phyloP scores from a whole-genome alignment of 148 eudicot species.

The Selenicereus undatus region DNA sequence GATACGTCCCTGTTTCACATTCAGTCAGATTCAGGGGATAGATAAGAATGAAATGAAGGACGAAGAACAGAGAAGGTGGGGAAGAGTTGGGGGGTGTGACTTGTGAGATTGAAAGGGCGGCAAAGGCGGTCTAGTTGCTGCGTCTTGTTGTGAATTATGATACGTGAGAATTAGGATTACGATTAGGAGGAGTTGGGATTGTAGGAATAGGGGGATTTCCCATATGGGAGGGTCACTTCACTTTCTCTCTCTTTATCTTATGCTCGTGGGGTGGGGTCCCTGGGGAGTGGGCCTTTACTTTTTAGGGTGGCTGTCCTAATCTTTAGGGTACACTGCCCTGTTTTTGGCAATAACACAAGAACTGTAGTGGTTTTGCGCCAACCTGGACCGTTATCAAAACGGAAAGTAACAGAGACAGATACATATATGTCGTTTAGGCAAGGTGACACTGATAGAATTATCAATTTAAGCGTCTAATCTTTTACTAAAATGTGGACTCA shows the following conservation, averaged over 20 bases:
- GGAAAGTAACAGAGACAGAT: too few relatives aligned
- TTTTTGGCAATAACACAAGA: too few relatives aligned
- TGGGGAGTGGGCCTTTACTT: neutral
- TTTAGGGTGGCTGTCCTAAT: slow-evolving; percentile 16
- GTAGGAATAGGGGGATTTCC: slow-evolving; percentile 9
- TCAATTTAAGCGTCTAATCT: too few relatives aligned
- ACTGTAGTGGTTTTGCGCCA: too few relatives aligned
- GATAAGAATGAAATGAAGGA: neutral
- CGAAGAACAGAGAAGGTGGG: neutral
- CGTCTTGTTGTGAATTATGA: neutral
- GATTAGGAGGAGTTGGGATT: neutral
- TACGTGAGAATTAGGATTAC: slow-evolving; percentile 3
- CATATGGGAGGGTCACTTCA: slow-evolving; percentile 14
- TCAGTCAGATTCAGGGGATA: neutral
- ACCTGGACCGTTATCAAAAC: too few relatives aligned
- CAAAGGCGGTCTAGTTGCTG: neutral
- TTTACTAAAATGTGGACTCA: too few relatives aligned
- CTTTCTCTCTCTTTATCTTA: neutral
- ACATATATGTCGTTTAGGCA: too few relatives aligned
- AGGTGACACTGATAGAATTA: too few relatives aligned
- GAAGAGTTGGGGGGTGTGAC: neutral
- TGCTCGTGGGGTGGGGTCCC: neutral
- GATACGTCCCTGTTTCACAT: neutral
- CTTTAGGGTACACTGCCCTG: too few relatives aligned
- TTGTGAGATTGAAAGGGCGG: neutral